phyloP scores from a whole-genome alignment of 305 asterid species.

The Salvia sclarea region DNA sequence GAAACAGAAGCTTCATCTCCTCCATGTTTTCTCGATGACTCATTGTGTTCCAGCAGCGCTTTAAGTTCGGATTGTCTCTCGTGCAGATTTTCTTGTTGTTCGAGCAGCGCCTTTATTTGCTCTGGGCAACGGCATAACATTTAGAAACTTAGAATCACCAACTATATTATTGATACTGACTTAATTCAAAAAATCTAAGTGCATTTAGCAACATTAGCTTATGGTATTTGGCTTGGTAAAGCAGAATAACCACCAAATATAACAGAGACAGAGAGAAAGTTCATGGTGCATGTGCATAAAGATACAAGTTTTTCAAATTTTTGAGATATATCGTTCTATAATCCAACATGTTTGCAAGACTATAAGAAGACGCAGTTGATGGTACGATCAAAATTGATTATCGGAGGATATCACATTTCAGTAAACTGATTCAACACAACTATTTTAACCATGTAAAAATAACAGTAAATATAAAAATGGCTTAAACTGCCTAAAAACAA shows the following conservation, averaged over 20 bases:
- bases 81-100: conserved; percentile 73
- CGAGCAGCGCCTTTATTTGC: conserved; percentile 69
- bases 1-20: conserved; percentile 59
- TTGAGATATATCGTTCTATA: background rate
- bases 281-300: background rate
- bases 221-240: background rate
- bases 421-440: background rate
- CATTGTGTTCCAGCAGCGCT: conserved; percentile 65
- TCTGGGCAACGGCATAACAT: conserved; percentile 44
- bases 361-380: background rate
- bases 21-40: conserved; percentile 51
- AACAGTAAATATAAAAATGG: background rate
- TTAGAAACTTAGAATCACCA: conserved; percentile 16
- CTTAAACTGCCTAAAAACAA: background rate
- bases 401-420: background rate
- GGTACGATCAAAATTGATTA: background rate
- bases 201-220: conserved; percentile 2
- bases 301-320: background rate
- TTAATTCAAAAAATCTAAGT: conserved; percentile 14
- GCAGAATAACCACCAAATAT: background rate
- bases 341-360: background rate
- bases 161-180: background rate
- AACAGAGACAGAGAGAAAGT: background rate
- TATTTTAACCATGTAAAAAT: background rate
- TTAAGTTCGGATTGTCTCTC: conserved; percentile 78